phyloP scores from a whole-genome alignment of 495 filamentous ascomycete genomes.

The Xylaria venustula region DNA sequence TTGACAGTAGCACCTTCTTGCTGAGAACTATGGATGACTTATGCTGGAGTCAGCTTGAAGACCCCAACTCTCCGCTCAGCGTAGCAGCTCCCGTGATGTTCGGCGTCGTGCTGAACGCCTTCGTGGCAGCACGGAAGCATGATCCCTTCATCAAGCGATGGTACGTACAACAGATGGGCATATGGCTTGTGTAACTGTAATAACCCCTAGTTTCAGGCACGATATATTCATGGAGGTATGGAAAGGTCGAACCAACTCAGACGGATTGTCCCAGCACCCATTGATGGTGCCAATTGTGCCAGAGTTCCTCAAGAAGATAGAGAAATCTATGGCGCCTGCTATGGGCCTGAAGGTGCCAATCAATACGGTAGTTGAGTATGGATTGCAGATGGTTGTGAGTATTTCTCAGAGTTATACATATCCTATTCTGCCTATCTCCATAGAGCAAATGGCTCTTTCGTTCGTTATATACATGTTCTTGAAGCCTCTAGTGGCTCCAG shows the following conservation, averaged over 20 bases:
- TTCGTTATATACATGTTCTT: too few species aligned
- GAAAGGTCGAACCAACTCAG: slow-evolving; percentile 18
- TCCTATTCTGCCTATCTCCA: too few species aligned
- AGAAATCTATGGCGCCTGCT: too few species aligned
- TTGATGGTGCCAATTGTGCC: slow-evolving; percentile 6
- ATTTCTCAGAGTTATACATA: too few species aligned
- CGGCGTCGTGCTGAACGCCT: slow-evolving; percentile 22
- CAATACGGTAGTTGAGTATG: background rate
- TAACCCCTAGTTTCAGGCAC: slow-evolving; percentile 6
- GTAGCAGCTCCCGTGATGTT: slow-evolving; percentile 22
- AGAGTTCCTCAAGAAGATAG: background rate
- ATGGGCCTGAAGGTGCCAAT: background rate
- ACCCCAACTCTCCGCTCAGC: slow-evolving; percentile 20
- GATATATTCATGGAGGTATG: slow-evolving; percentile 25
- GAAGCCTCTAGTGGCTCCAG: too few species aligned
- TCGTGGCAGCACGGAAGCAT: slow-evolving; percentile 24
- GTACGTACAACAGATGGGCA: background rate
- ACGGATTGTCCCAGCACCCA: slow-evolving; percentile 17
- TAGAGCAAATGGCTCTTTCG: too few species aligned
- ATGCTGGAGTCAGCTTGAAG: slow-evolving; percentile 31
- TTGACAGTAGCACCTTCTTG: slow-evolving; percentile 28
- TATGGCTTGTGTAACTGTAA: background rate
- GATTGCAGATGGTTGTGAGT: background rate
- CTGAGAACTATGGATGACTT: slow-evolving; percentile 26
- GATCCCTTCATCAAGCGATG: slow-evolving; percentile 28